Evolutionary conservation across 495 filamentous ascomycete species (phyloP).

Genomic region (Hypoxylon lienhwacheense): DNA sequence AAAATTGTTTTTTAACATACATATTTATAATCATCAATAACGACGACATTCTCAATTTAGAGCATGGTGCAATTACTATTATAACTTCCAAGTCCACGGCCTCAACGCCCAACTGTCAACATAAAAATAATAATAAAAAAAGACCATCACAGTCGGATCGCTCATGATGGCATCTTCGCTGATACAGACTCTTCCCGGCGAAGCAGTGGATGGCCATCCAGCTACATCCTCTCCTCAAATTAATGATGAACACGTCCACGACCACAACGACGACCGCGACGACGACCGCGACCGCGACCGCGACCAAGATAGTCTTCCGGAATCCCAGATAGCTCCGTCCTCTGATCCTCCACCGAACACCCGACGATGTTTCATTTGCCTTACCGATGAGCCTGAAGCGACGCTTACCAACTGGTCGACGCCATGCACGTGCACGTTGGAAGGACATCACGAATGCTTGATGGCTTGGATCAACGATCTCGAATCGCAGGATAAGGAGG

Average conservation of each 20-base stretch:
- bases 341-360: constrained; percentile 40
- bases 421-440: constrained; percentile 85
- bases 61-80: constrained; percentile 12
- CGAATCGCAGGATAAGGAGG: constrained; percentile 62
- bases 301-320: too few species aligned
- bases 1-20: too few species aligned
- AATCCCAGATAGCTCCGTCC: background rate
- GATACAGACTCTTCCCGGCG: background rate
- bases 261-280: constrained; percentile 25
- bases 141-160: background rate
- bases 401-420: constrained; percentile 71
- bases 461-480: constrained; percentile 87
- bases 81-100: background rate
- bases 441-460: constrained; percentile 87
- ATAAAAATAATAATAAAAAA: too few species aligned
- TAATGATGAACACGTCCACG: constrained; percentile 20
- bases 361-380: constrained; percentile 91
- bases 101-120: too few species aligned
- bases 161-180: constrained; percentile 24
- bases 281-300: constrained; percentile 30
- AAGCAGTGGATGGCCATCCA: background rate
- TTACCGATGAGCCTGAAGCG: constrained; percentile 76
- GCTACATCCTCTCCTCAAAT: constrained; percentile 14
- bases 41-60: background rate
- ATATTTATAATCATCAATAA: background rate